Evolutionary conservation across 2,329 filamentous ascomycete species (phyloP).

Genomic region (Xylariomycetidae sp.): DNA sequence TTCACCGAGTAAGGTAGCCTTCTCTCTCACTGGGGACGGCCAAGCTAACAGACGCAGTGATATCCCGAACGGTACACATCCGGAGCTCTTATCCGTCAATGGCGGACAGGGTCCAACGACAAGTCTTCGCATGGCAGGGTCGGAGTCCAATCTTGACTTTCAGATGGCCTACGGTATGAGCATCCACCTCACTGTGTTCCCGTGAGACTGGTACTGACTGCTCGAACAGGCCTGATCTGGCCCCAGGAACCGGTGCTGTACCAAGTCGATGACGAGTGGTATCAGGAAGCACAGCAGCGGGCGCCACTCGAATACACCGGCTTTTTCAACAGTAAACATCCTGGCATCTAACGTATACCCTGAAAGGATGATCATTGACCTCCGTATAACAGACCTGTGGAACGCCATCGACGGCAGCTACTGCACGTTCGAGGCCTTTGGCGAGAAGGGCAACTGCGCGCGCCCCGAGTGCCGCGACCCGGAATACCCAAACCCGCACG

Average conservation of each 20-base stretch:
- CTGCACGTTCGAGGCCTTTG: conserved; percentile 44
- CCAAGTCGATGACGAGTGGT: conserved; percentile 40
- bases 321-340: conserved; percentile 27
- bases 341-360: too few species aligned
- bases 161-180: conserved; percentile 38
- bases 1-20: conserved; percentile 19
- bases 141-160: conserved; percentile 43
- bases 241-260: conserved; percentile 42
- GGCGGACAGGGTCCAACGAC: conserved; percentile 26
- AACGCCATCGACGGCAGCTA: conserved; percentile 48
- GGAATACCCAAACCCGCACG: conserved; percentile 39
- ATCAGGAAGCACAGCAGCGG: conserved; percentile 23
- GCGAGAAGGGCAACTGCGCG: conserved; percentile 39
- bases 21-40: neutral
- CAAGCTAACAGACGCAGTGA: conserved; percentile 8
- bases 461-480: conserved; percentile 39
- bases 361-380: too few species aligned
- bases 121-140: conserved; percentile 23
- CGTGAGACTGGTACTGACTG: too few species aligned
- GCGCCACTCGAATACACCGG: conserved; percentile 22
- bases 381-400: conserved; percentile 34
- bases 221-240: conserved; percentile 46
- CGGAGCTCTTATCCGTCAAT: conserved; percentile 29
- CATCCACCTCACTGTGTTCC: too few species aligned
- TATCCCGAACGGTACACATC: conserved; percentile 33